Percentiles rank a stretch among this genome's conserved stretches.
These are phyloP conservation scores for Coffea canephora DNA, from an alignment of 257 asterid species.

Conservation along the genomic window DNA sequence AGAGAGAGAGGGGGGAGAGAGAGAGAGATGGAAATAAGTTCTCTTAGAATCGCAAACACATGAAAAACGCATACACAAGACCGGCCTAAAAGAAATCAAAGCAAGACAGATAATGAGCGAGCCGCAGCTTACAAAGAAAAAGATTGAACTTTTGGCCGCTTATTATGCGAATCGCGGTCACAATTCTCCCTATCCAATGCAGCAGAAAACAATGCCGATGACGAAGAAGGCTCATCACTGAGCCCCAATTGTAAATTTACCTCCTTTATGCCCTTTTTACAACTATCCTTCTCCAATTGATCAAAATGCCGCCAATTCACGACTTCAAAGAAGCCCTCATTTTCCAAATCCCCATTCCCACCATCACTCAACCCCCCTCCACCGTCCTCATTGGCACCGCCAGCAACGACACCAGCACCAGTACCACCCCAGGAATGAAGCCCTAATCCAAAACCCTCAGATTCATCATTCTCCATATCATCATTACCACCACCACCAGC, in stretches of 20 bases:
- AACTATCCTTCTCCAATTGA: conserved; percentile 33
- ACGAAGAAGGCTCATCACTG: conserved; percentile 68
- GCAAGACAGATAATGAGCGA: conserved; percentile 6
- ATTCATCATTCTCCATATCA: conserved; percentile 49
- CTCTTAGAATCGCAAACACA: not conserved
- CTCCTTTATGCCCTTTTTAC: conserved; percentile 35
- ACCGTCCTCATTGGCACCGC: conserved; percentile 7
- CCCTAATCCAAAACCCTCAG: conserved; percentile 39
- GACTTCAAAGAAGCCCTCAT: conserved; percentile 15
- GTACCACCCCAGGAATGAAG: conserved; percentile 10
- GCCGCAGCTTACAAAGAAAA: conserved; percentile 57
- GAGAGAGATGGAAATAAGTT: too few species aligned
- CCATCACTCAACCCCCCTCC: conserved; percentile 14
- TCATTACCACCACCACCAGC: conserved; percentile 1
- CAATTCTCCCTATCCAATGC: conserved; percentile 38
- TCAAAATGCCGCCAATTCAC: conserved; percentile 14
- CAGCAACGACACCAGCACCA: not conserved
- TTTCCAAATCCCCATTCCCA: conserved; percentile 12
- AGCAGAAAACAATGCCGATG: conserved; percentile 41
- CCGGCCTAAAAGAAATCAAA: not conserved
- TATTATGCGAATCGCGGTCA: conserved; percentile 50
- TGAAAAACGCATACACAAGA: not conserved
- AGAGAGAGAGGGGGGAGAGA: too few species aligned
- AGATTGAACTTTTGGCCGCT: conserved; percentile 85
- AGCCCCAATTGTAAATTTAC: conserved; percentile 69